A percentile compares a stretch with the other conserved stretches of the same genome.
Conservation (phyloP, 2,329 filamentous ascomycete genomes). For the Colletotrichum godetiae region DNA sequence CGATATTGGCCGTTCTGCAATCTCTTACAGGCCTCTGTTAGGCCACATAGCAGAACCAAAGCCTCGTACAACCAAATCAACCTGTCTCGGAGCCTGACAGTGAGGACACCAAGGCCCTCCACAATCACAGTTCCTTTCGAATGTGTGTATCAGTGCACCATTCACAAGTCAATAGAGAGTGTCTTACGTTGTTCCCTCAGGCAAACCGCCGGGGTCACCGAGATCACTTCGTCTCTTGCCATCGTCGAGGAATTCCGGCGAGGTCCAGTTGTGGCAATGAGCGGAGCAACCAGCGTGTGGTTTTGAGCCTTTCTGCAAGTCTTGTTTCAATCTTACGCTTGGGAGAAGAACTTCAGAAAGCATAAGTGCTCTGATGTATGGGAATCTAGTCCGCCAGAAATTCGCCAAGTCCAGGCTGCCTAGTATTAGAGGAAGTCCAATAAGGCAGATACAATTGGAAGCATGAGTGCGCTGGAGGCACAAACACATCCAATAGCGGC, state of each 20-base stretch:
- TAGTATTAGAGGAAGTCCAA: background rate
- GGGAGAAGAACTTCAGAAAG: background rate
- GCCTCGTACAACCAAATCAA: conserved; percentile 44
- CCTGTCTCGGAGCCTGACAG: background rate
- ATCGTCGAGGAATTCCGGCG: background rate
- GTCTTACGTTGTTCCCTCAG: background rate
- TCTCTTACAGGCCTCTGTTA: conserved; percentile 35
- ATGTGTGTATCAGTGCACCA: background rate
- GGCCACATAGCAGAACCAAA: conserved; percentile 40
- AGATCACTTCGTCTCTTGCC: background rate
- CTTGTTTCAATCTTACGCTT: too few relatives aligned
- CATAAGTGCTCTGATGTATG: background rate
- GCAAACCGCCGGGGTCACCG: background rate
- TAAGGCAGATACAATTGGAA: background rate
- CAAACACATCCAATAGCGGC: background rate
- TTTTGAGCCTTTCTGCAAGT: too few relatives aligned
- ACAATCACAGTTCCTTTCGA: background rate
- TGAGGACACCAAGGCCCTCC: background rate
- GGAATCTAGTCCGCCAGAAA: background rate
- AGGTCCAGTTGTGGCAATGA: too few relatives aligned
- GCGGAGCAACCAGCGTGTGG: too few relatives aligned
- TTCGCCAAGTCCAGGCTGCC: background rate
- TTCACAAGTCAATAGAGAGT: background rate
- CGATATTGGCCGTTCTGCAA: background rate
- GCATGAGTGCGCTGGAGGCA: background rate